These are phyloP conservation scores for Komagataella pastoris DNA, from an alignment of 805 yeast species.

Conservation along the genomic window DNA sequence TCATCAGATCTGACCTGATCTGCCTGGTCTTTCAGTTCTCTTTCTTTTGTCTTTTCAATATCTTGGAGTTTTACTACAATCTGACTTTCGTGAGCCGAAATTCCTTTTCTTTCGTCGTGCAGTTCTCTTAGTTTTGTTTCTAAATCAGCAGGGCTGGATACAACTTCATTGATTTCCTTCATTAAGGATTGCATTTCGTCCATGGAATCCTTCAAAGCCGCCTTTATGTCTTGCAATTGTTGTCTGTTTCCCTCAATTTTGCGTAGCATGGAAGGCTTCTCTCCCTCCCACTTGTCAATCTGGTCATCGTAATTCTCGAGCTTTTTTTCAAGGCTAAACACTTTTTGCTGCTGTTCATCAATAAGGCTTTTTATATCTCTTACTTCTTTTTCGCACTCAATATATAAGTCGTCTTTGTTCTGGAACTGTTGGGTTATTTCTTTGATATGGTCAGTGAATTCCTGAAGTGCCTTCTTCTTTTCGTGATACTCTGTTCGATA, in stretches of 20 bases:
- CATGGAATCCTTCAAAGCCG: background rate
- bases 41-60: background rate
- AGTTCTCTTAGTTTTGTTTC: conserved; percentile 11
- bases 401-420: background rate
- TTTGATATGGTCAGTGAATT: background rate
- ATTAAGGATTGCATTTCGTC: conserved; percentile 3
- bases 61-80: conserved; percentile 1
- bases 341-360: conserved; percentile 18
- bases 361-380: conserved; percentile 18
- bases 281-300: conserved; percentile 4
- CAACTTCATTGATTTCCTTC: conserved; percentile 1
- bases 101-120: conserved; percentile 11
- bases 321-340: conserved; percentile 22
- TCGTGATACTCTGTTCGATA: conserved; percentile 25
- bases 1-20: conserved; percentile 5
- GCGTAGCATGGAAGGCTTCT: background rate
- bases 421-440: background rate
- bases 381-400: conserved; percentile 11
- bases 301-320: conserved; percentile 15
- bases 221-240: background rate
- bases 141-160: conserved; percentile 6
- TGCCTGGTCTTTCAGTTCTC: conserved; percentile 5
- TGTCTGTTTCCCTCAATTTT: conserved; percentile 4
- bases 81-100: conserved; percentile 10
- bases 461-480: conserved; percentile 12